These are phyloP conservation scores for Pezicula carpinea DNA, from an alignment of 2,329 filamentous ascomycete species.

Conservation along the genomic window DNA sequence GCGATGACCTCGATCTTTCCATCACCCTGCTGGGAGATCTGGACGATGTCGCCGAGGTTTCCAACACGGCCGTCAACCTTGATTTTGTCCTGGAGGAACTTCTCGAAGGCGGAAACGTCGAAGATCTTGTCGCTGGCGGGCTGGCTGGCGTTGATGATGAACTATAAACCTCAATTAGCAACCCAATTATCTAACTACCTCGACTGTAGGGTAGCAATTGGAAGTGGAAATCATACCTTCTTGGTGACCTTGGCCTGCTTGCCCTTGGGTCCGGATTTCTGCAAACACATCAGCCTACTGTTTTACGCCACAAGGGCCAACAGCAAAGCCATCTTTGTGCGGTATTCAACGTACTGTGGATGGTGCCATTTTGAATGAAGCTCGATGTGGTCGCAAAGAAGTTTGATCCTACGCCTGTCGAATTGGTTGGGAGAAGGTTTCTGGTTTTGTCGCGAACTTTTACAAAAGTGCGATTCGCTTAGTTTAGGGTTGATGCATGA, in stretches of 20 bases:
- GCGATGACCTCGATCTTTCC: constrained; percentile 98
- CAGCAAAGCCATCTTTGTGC: constrained; percentile 84
- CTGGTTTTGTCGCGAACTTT: neutral
- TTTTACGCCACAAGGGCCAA: constrained; percentile 64
- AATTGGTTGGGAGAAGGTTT: constrained; percentile 13
- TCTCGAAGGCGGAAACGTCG: constrained; percentile 97
- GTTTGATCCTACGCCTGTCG: constrained; percentile 41
- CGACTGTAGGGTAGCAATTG: neutral
- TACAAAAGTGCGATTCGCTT: neutral
- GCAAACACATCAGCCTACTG: constrained; percentile 84
- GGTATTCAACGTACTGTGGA: constrained; percentile 72
- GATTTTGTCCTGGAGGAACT: constrained; percentile 99
- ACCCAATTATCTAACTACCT: neutral
- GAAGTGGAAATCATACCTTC: constrained; percentile 21
- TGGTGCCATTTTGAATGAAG: constrained; percentile 71
- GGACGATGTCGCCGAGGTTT: constrained; percentile 92
- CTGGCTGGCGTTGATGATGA: constrained; percentile 99
- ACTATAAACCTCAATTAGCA: constrained; percentile 47
- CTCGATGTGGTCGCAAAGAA: constrained; percentile 64
- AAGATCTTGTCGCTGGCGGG: constrained; percentile 99
- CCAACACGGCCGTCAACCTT: constrained; percentile 98
- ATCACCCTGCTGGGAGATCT: constrained; percentile 86
- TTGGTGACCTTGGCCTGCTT: constrained; percentile 69
- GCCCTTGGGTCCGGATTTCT: constrained; percentile 56
- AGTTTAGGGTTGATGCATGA: neutral